Conservation (phyloP, 306 rosid genomes). For the Morella rubra region DNA sequence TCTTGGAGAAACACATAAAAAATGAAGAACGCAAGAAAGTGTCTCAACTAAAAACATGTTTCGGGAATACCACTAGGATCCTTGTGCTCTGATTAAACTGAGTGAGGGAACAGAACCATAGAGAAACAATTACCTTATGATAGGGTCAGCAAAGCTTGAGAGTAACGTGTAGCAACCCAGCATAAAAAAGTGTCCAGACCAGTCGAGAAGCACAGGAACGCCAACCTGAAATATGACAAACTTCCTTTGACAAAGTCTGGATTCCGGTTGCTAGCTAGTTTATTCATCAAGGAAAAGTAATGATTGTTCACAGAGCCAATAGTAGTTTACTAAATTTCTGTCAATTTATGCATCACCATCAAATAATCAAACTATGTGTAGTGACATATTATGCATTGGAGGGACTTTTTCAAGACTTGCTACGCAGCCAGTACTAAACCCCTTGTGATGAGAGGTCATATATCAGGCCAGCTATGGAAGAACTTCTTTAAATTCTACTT, state of each 20-base stretch:
- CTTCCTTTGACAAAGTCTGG: conserved; percentile 4
- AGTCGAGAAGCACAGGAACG: conserved; percentile 76
- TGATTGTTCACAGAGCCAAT: background rate
- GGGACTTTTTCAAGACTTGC: background rate
- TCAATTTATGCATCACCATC: background rate
- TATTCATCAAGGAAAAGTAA: background rate
- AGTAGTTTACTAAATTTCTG: background rate
- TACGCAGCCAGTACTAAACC: background rate
- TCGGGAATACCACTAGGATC: background rate
- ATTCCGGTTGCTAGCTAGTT: background rate
- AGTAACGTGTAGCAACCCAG: conserved; percentile 78
- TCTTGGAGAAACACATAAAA: conserved; percentile 4
- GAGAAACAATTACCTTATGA: conserved; percentile 54
- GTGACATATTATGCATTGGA: background rate
- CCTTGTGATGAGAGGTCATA: background rate
- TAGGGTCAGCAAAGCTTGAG: conserved; percentile 67
- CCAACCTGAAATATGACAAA: conserved; percentile 62
- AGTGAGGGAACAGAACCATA: background rate
- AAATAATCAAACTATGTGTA: background rate
- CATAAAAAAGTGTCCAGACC: conserved; percentile 80
- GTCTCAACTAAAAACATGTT: conserved; percentile 8
- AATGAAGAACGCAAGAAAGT: background rate
- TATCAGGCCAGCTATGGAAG: conserved; percentile 1
- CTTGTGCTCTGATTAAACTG: background rate
- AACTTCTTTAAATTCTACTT: background rate